A percentile compares a stretch with the other conserved stretches of the same genome.
Evolutionary conservation across 1,139 yeast species (phyloP).

Genomic region (Lizanozyma gosingica): DNA sequence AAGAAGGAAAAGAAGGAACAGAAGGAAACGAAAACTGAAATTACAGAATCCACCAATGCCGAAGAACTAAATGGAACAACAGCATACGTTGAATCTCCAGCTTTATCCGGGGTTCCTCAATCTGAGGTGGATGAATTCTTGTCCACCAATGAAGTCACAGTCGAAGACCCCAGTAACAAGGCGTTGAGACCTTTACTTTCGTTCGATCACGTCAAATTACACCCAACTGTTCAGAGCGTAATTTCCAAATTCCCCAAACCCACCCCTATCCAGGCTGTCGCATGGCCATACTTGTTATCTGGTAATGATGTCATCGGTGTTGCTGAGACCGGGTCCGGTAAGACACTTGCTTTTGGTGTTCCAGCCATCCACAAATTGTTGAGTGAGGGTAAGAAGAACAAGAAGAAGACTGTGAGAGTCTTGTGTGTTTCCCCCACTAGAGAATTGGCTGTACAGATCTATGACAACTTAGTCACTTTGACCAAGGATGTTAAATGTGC

Average conservation of each 20-base stretch:
- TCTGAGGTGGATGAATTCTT: constrained; percentile 55
- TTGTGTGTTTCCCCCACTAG: constrained; percentile 93
- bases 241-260: constrained; percentile 75
- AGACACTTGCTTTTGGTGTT: constrained; percentile 94
- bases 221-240: constrained; percentile 44
- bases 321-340: constrained; percentile 98
- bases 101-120: constrained; percentile 31
- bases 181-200: constrained; percentile 61
- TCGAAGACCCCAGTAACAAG: constrained; percentile 56
- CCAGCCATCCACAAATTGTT: constrained; percentile 81
- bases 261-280: constrained; percentile 92
- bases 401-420: constrained; percentile 57
- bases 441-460: constrained; percentile 91
- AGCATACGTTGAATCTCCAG: constrained; percentile 20
- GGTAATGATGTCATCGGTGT: constrained; percentile 92
- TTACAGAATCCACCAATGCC: constrained; percentile 7
- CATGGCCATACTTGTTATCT: constrained; percentile 87
- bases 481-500: constrained; percentile 66
- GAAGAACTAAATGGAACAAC: constrained; percentile 1
- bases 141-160: constrained; percentile 64
- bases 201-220: constrained; percentile 55
- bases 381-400: constrained; percentile 17
- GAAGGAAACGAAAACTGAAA: constrained; percentile 14
- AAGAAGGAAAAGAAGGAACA: constrained; percentile 29
- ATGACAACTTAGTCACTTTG: constrained; percentile 68